Percentiles rank a stretch among this genome's conserved stretches.
Conservation (phyloP, 1,284 basidiomycete species). For the Heterobasidion irregulare region DNA sequence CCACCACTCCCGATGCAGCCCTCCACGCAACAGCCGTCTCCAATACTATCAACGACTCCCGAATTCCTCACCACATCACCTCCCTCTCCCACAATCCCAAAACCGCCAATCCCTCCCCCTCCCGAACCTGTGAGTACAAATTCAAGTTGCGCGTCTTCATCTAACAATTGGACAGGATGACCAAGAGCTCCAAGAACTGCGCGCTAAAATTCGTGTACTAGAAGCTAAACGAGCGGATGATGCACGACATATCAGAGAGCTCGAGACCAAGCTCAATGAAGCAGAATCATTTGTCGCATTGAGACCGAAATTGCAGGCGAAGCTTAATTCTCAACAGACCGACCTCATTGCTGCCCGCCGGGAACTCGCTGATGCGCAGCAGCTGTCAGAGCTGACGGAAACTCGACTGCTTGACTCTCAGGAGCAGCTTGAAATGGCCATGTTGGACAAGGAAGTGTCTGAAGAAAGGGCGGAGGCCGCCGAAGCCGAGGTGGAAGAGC, state of each 20-base stretch:
- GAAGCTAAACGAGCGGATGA: conserved; percentile 88
- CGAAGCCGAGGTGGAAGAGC: conserved; percentile 68
- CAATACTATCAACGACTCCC: background rate
- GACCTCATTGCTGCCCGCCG: conserved; percentile 66
- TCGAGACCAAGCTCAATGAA: conserved; percentile 80
- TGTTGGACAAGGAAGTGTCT: conserved; percentile 95
- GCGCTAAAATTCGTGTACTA: conserved; percentile 76
- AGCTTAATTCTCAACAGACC: conserved; percentile 74
- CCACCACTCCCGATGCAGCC: background rate
- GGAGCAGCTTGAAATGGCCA: conserved; percentile 91
- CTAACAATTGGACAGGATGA: conserved; percentile 29
- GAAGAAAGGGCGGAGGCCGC: conserved; percentile 87
- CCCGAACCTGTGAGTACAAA: conserved; percentile 7
- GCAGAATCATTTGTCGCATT: conserved; percentile 81
- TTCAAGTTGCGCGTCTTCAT: background rate
- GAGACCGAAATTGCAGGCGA: conserved; percentile 83
- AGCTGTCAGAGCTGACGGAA: conserved; percentile 55
- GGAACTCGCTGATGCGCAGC: conserved; percentile 59
- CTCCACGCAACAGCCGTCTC: background rate
- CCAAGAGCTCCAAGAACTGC: conserved; percentile 71
- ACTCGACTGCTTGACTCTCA: conserved; percentile 60
- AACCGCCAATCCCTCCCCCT: conserved; percentile 4
- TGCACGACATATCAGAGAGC: conserved; percentile 70
- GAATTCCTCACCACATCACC: background rate
- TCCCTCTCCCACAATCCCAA: background rate